phyloP scores from a whole-genome alignment of 768 basidiomycete genomes.

The Trametes gibbosa region DNA sequence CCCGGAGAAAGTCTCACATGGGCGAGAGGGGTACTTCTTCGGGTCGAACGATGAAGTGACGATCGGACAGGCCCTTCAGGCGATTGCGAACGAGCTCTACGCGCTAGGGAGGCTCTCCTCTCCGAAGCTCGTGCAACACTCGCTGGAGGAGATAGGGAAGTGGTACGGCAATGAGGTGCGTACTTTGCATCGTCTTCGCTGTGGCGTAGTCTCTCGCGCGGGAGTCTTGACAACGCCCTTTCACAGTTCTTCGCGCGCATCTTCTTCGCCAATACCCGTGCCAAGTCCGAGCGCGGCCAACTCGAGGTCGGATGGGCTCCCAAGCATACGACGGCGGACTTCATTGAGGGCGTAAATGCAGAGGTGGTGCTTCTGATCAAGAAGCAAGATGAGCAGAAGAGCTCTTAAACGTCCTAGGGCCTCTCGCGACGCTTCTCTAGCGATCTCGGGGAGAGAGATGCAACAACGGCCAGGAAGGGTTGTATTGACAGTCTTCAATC shows the following conservation, averaged over 20 bases:
- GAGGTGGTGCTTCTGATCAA: conserved; percentile 36
- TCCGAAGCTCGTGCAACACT: neutral
- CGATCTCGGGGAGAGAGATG: no score
- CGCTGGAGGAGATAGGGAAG: neutral
- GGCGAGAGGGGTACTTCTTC: conserved; percentile 35
- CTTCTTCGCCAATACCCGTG: conserved; percentile 22
- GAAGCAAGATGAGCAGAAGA: no score
- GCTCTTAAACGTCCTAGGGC: no score
- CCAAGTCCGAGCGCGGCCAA: conserved; percentile 31
- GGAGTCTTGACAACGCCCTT: no score
- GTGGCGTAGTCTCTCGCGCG: no score
- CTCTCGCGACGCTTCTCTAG: no score
- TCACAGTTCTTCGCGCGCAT: neutral
- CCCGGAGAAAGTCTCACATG: conserved; percentile 24
- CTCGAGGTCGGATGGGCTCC: conserved; percentile 50
- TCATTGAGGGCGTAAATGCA: conserved; percentile 44
- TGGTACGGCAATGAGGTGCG: neutral
- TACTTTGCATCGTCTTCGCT: no score
- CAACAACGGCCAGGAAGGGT: no score
- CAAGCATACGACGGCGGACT: conserved; percentile 43
- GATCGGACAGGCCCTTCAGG: conserved; percentile 30
- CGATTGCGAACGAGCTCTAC: conserved; percentile 32
- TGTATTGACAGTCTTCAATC: no score
- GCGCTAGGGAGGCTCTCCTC: conserved; percentile 21
- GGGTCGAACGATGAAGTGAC: conserved; percentile 28